Conservation (phyloP, 2,329 filamentous ascomycete species). For the Gliomastix tumulicola region DNA sequence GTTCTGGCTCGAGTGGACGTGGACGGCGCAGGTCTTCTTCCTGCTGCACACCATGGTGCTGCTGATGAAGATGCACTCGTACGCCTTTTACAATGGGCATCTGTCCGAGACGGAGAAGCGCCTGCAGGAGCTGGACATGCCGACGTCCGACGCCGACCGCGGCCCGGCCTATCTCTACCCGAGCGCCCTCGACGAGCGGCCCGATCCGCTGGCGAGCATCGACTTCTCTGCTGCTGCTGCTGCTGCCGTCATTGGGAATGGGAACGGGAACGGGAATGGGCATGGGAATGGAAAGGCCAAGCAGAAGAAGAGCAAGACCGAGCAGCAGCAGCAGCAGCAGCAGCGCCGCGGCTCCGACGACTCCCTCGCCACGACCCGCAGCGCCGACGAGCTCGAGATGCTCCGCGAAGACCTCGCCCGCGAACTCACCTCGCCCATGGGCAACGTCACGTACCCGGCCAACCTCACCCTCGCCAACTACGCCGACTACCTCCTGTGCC, state of each 20-base stretch:
- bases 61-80: constrained; percentile 99
- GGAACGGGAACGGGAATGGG: too few relatives aligned
- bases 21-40: constrained; percentile 95
- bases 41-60: constrained; percentile 84
- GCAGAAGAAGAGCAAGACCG: constrained; percentile 13
- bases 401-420: constrained; percentile 82
- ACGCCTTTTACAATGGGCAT: constrained; percentile 97
- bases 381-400: constrained; percentile 49
- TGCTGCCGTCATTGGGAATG: too few relatives aligned
- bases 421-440: constrained; percentile 86
- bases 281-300: too few relatives aligned
- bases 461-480: constrained; percentile 84
- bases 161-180: constrained; percentile 73
- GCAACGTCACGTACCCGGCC: constrained; percentile 80
- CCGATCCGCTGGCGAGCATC: not conserved
- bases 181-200: constrained; percentile 35
- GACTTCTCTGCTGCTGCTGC: too few relatives aligned
- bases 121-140: constrained; percentile 71
- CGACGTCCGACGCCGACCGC: constrained; percentile 51
- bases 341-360: constrained; percentile 2
- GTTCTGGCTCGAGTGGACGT: constrained; percentile 83
- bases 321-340: not conserved
- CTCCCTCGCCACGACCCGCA: constrained; percentile 10
- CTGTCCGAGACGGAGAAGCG: constrained; percentile 80
- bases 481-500: constrained; percentile 80